Evolutionary conservation across 257 asterid genomes (phyloP), one percentile per base, ranked within the genome.

Genomic region (Ehretia macrophylla): DNA sequence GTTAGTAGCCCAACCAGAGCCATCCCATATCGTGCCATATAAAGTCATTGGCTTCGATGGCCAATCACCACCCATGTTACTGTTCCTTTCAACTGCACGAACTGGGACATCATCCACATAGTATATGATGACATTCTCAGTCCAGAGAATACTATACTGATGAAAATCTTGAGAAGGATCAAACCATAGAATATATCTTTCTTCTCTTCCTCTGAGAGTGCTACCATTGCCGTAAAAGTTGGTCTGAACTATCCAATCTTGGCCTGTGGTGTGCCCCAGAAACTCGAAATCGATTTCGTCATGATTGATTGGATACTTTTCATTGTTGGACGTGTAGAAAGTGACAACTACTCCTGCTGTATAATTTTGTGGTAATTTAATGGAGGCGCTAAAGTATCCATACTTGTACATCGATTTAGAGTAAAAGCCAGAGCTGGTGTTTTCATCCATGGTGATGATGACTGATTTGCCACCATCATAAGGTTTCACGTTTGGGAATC

Each of bases 1-100:
- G 4, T 11, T 8, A 0, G 85, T 79, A 40, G 85, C 79, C 85
- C 85, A 79, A 13, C 67, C 62, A 39, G 85, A 79, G 17, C 81
- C 85, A 58, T 79, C 64, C 81, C 85, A 79, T 5, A 79, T 75
- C 1, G 81, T 79, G n/a, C 75, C 81, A 32, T 63, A 75, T 55
- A 75, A 56, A 39, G 68, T 49, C 84, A 79, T 79, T 45, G 69
- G 81, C 77, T 72, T 72, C 0, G 81, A 56, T 1, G 79, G 85
- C 16, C 67, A 79, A 62, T 79, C 85, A 8, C 35, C 74, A 8
- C 55, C 50, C 68, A 72, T 66, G 11, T 60, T 37, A n/a, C 40
- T 68, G 8, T 58, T 72, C 53, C 47, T 62, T 1, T 14, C 32
- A 47, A 79, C 85, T 46, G 68, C 77, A 47, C 85, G 51, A 8